phyloP scores from a whole-genome alignment of 2,329 filamentous ascomycete species.

The Clarireedia homoeocarpa region DNA sequence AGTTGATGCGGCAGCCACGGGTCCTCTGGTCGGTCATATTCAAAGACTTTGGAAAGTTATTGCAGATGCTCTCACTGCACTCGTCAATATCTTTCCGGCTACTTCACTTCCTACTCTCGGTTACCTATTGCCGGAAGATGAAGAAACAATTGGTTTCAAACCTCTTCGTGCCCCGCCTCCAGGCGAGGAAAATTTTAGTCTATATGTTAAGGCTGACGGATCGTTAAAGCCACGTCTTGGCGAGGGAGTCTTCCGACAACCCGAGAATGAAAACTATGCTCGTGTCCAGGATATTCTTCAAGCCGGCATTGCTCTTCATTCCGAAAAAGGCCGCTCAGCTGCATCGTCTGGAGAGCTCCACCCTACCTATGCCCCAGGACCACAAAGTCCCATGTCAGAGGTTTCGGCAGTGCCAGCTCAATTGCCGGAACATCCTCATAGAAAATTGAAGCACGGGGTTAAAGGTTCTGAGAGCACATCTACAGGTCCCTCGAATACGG shows the following conservation, averaged over 20 bases:
- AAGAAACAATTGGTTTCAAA: slow-evolving; percentile 56
- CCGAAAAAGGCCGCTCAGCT: slow-evolving; percentile 34
- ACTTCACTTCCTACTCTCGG: slow-evolving; percentile 45
- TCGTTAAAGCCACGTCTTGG: slow-evolving; percentile 38
- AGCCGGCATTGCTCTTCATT: slow-evolving; percentile 51
- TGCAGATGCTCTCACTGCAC: slow-evolving; percentile 50
- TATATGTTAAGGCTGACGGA: slow-evolving; percentile 33
- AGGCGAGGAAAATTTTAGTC: slow-evolving; percentile 39
- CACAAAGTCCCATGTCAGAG: background rate
- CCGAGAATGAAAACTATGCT: slow-evolving; percentile 59
- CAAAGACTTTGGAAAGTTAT: slow-evolving; percentile 59
- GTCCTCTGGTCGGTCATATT: slow-evolving; percentile 45
- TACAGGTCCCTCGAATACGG: slow-evolving; percentile 33
- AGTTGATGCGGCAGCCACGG: slow-evolving; percentile 27
- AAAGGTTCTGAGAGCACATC: no score
- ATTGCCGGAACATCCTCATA: background rate
- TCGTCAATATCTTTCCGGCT: slow-evolving; percentile 52
- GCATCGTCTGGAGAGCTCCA: slow-evolving; percentile 35
- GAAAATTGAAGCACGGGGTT: background rate
- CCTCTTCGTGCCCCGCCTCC: slow-evolving; percentile 42
- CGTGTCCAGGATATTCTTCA: slow-evolving; percentile 55
- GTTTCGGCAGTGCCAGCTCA: background rate
- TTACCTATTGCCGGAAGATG: slow-evolving; percentile 63
- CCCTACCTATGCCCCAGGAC: slow-evolving; percentile 37
- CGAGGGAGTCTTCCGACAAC: slow-evolving; percentile 45